Evolutionary conservation across 805 yeast genomes (phyloP).

Genomic region (Torulaspora microellipsoides): DNA sequence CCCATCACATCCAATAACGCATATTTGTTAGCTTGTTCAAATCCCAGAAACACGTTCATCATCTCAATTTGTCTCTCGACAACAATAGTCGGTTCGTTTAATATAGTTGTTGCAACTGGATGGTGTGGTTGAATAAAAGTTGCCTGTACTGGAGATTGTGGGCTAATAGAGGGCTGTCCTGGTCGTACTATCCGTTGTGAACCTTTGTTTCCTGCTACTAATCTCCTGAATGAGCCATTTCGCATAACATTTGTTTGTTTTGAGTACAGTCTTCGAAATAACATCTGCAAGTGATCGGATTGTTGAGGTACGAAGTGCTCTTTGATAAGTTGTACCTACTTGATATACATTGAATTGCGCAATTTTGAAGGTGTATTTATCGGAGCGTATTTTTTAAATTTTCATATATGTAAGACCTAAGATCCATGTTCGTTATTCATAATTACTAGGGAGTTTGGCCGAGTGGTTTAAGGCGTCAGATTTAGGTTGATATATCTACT

Average conservation of each 20-base stretch:
- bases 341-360: too few species aligned
- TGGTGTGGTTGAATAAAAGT: conserved; percentile 46
- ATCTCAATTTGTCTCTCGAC: conserved; percentile 85
- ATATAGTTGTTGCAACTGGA: conserved; percentile 50
- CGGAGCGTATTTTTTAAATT: too few species aligned
- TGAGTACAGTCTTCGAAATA: conserved; percentile 13
- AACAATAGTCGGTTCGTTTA: conserved; percentile 78
- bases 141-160: conserved; percentile 2
- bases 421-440: neutral
- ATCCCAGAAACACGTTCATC: conserved; percentile 82
- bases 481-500: conserved; percentile 32
- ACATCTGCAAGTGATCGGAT: neutral
- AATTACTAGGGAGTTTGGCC: conserved; percentile 37
- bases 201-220: neutral
- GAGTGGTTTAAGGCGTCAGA: conserved; percentile 46
- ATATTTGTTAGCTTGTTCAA: conserved; percentile 86
- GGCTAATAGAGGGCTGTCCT: neutral
- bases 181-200: conserved; percentile 2
- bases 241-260: conserved; percentile 7
- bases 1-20: conserved; percentile 70
- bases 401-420: too few species aligned
- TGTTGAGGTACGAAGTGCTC: too few species aligned
- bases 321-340: too few species aligned
- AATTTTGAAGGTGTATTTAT: too few species aligned
- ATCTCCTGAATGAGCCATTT: conserved; percentile 13